phyloP scores from a whole-genome alignment of 192 early-diverging fungal genomes.

The Chytriomyces confervae region DNA sequence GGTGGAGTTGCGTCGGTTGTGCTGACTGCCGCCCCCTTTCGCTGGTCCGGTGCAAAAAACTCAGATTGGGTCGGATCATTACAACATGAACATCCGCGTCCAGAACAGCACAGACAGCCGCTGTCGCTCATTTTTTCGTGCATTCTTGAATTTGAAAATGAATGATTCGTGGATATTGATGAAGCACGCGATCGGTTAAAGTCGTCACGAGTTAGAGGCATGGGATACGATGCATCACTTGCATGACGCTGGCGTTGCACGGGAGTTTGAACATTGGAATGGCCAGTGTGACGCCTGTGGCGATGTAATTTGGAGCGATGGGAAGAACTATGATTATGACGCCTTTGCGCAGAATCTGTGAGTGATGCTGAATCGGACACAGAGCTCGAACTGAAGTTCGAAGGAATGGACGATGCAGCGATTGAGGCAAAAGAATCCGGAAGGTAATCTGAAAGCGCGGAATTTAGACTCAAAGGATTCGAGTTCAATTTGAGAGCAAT shows the following conservation, averaged over 20 bases:
- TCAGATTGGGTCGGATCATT: slow-evolving; percentile 8
- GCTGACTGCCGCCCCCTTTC: slow-evolving; percentile 9
- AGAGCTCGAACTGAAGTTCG: background rate
- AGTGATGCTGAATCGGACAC: background rate
- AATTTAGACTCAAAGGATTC: background rate
- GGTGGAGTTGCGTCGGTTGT: slow-evolving; percentile 36
- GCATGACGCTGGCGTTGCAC: slow-evolving; percentile 24
- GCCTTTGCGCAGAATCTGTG: background rate
- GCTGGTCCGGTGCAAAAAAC: background rate
- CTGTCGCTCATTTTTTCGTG: background rate
- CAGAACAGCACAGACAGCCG: slow-evolving; percentile 21
- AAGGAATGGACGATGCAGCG: background rate
- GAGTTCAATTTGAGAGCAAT: background rate
- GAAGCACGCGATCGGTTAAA: background rate
- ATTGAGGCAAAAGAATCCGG: background rate
- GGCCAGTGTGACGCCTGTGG: background rate
- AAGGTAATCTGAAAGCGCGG: background rate
- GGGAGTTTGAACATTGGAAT: background rate
- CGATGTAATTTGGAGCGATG: slow-evolving; percentile 13
- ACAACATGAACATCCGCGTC: slow-evolving; percentile 34
- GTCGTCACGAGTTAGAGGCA: background rate
- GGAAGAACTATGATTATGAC: slow-evolving; percentile 7
- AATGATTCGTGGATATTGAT: background rate
- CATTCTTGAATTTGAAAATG: background rate
- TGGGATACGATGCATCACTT: slow-evolving; percentile 7